phyloP scores from a whole-genome alignment of 2,329 filamentous ascomycete species.

The Mollisiaceae sp. region DNA sequence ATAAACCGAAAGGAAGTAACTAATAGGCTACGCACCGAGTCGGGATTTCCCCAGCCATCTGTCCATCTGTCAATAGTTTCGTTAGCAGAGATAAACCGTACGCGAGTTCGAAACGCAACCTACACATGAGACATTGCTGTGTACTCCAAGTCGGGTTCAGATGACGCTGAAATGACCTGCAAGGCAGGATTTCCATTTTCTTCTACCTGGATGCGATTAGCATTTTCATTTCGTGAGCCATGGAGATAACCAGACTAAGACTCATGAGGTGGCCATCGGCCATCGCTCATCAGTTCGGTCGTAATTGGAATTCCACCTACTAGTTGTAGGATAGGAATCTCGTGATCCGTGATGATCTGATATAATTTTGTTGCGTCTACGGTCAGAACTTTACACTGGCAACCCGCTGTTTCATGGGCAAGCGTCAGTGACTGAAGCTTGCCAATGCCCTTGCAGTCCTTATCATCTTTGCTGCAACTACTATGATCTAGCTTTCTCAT shows the following conservation, averaged over 20 bases:
- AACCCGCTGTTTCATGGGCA: conserved; percentile 20
- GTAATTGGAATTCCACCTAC: not conserved
- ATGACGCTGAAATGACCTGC: conserved; percentile 7
- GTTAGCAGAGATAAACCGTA: not conserved
- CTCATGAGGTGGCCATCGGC: too few relatives aligned
- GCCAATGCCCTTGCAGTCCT: conserved; percentile 13
- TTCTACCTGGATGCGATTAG: not conserved
- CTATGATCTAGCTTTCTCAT: conserved; percentile 21
- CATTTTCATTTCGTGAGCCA: not conserved
- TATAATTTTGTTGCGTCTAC: conserved; percentile 9
- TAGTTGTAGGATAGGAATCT: conserved; percentile 22
- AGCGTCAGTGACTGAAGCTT: not conserved
- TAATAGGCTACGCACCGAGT: not conserved
- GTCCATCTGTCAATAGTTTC: conserved; percentile 7
- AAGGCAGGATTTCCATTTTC: conserved; percentile 6
- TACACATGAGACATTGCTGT: conserved; percentile 27
- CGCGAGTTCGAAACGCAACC: not conserved
- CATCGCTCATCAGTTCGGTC: too few relatives aligned
- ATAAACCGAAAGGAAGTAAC: not conserved
- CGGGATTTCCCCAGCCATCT: conserved; percentile 23
- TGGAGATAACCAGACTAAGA: too few relatives aligned
- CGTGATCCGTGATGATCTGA: conserved; percentile 13
- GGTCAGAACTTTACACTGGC: conserved; percentile 14
- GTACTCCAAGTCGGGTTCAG: conserved; percentile 18
- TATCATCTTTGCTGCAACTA: conserved; percentile 14